These are phyloP conservation scores for Plectosphaerella cucumerina DNA, from an alignment of 2,329 filamentous ascomycete genomes.

Conservation along the genomic window DNA sequence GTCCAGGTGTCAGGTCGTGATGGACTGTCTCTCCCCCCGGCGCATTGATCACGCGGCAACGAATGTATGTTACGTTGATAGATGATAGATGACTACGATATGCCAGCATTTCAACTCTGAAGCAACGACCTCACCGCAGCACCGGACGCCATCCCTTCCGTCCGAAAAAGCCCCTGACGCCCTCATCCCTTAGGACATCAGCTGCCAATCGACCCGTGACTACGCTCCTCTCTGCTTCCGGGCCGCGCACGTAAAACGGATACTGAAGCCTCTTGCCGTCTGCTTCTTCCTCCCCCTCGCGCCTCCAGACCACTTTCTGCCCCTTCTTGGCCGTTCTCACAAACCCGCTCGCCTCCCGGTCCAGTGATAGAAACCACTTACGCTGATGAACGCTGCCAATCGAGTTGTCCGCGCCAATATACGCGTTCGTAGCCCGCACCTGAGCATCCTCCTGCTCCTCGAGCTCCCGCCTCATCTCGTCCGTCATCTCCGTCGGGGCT, in stretches of 20 bases:
- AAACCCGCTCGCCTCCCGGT: slow-evolving; percentile 57
- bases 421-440: slow-evolving; percentile 59
- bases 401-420: slow-evolving; percentile 59
- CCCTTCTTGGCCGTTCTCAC: slow-evolving; percentile 23
- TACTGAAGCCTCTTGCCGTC: slow-evolving; percentile 33
- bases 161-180: slow-evolving; percentile 49
- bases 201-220: slow-evolving; percentile 57
- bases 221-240: slow-evolving; percentile 60
- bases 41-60: neutral
- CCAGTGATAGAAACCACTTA: slow-evolving; percentile 62
- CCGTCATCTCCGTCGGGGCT: slow-evolving; percentile 19
- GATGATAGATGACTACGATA: neutral
- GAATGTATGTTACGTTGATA: slow-evolving; percentile 1
- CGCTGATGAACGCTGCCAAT: slow-evolving; percentile 66
- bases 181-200: slow-evolving; percentile 60
- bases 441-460: slow-evolving; percentile 46
- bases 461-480: slow-evolving; percentile 32
- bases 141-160: slow-evolving; percentile 57
- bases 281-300: neutral
- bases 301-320: slow-evolving; percentile 12
- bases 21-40: slow-evolving; percentile 21
- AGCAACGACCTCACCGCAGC: slow-evolving; percentile 22
- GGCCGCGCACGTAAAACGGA: slow-evolving; percentile 58
- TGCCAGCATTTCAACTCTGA: too few species aligned
- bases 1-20: slow-evolving; percentile 31